Base-by-base conservation (phyloP, 768 basidiomycete genomes). In the Naganishia friedmannii region DNA sequence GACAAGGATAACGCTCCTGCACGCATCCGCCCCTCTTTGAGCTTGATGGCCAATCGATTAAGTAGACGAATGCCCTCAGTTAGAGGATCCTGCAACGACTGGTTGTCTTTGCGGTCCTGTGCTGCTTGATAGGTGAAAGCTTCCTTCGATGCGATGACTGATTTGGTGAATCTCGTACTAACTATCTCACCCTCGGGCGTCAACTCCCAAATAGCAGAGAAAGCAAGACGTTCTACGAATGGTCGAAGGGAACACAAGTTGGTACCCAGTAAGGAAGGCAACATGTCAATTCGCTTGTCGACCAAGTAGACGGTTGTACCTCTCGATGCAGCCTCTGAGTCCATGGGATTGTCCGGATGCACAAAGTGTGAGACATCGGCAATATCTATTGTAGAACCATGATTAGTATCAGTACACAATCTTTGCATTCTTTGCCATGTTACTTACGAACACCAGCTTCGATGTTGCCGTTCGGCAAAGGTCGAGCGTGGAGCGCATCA, bases 341-440 rank as follows among this genome's bases (percentile, higher is more conserved):
- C 95, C 93, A 99, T 98, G 0, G 94, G 88, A 51, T 90, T 99
- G 75, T 94, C 92, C 1, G 93, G 85, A 66, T 86, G 88, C 0
- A 99, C 95, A 74, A 99, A 99, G 80, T 97, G 88, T 7, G 95
- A 96, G 1, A 99, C 95, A 77, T 99, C 96, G 69, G 95, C 95
- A 73, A 99, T 99, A 78, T 99, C 94, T 98, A 51, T 51, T 12
- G 75, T 8, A 42, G 2, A 10, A 15, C 54, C 42, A 56, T 21
- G 60, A n/a, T 55, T 55, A 63, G 26, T 66, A 58, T 66, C 66
- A 23, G 58, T 32, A 45, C 42, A 17, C 10, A 26, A 29, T 10
- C 13, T 37, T 19, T 10, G 55, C 26, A 26, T 51, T 3, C 31
- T 23, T n/a, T 6, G 37, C 3, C 5, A 13, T 6, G 19, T 28